These are phyloP conservation scores for Durio zibethinus DNA, from an alignment of 345 rosid genomes.

Conservation along the genomic window DNA sequence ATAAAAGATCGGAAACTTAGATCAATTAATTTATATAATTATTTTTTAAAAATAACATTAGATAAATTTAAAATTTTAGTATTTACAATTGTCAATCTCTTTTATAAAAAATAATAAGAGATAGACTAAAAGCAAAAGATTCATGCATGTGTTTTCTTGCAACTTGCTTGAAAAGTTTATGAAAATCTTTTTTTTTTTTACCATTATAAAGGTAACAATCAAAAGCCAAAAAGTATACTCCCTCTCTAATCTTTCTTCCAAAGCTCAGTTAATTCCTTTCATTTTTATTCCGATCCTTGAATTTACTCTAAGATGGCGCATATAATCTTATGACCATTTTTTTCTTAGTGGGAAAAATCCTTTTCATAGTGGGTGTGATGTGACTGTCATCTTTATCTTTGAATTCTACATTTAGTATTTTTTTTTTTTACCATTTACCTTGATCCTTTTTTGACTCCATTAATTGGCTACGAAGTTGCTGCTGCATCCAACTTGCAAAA, in stretches of 20 bases:
- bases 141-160: not conserved
- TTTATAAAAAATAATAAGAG: too few species aligned
- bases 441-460: not conserved
- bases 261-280: not conserved
- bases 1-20: too few species aligned
- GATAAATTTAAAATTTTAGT: too few species aligned
- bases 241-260: not conserved
- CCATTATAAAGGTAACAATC: not conserved
- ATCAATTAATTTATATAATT: too few species aligned
- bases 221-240: not conserved
- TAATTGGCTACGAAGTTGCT: not conserved
- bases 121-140: not conserved
- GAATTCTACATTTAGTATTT: not conserved
- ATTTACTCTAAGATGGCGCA: not conserved
- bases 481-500: slow-evolving; percentile 3
- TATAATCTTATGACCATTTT: not conserved
- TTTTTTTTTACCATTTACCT: not conserved
- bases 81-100: too few species aligned
- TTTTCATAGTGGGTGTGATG: not conserved
- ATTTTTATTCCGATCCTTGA: not conserved
- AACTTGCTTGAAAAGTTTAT: not conserved
- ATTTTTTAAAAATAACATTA: too few species aligned
- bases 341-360: not conserved
- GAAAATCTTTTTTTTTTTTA: not conserved
- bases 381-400: not conserved